Base-by-base conservation (phyloP, 2,329 filamentous ascomycete species). In the Teratosphaeria epicoccoides region DNA sequence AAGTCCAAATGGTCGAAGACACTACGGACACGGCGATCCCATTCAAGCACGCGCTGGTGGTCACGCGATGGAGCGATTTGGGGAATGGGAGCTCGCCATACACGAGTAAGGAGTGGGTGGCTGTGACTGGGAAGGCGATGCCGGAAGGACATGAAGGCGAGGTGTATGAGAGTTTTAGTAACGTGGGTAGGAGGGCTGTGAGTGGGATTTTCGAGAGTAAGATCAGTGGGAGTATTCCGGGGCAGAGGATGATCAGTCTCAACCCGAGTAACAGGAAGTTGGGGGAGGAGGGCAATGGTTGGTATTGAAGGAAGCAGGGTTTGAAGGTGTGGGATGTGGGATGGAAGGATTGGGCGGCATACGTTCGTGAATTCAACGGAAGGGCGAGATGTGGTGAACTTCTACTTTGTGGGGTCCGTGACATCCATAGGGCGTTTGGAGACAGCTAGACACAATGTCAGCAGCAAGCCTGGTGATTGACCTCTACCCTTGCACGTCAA, bases 41-140 rank as follows among this genome's bases (percentile, higher is more conserved):
- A 2, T 84, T 84, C 65, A 81, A 77, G 58, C 79, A 83, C 52
- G 75, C 77, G 1, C 73, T 84, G 50, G 72, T 80, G 4, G 76
- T 82, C 4, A 83, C 80, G 6, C 67, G 80, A 17, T 84, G 80
- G 80, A 76, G 74, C 54, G 80, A 84, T 64, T 62, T 84, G 14
- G 80, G 80, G 1, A 72, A 80, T 62, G 78, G 78, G 1, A 71
- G 65, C 1, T 71, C 69, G 9, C 77, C 79, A 2, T 64, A 61
- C 33, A 67, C 67, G 10, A 72, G 68, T n/a, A 67, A 67, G 3
- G 76, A 81, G 55, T 82, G 80, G 75, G 73, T 73, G 10, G 75
- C 79, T n/a, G 70, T 76, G 29, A 78, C 78, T 59, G 77, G 76
- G 4, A 57, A 61, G 0, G 62, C 64, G 1, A 64, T 66, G 6